Percentiles rank a stretch among this genome's conserved stretches.
Conservation (phyloP, 2,329 filamentous ascomycete species). For the Cladosporium austrohemisphaericum region DNA sequence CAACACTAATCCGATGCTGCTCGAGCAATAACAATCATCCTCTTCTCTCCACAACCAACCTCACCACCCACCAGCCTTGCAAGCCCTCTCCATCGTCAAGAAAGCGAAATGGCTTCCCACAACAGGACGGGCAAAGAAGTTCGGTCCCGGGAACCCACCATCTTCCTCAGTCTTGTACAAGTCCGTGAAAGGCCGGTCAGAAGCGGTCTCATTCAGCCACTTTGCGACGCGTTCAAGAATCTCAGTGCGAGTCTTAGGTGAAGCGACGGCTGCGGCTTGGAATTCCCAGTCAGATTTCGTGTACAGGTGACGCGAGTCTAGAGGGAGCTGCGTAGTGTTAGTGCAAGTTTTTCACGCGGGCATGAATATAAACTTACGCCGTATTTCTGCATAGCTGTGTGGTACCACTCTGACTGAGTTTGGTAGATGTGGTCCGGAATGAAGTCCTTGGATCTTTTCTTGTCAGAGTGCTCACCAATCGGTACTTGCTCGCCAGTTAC, state of each 20-base stretch:
- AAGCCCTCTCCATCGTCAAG: conserved; percentile 74
- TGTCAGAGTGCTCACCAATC: conserved; percentile 1
- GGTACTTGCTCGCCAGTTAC: conserved; percentile 5
- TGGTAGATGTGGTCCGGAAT: conserved; percentile 73
- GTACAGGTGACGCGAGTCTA: conserved; percentile 79
- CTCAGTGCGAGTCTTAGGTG: conserved; percentile 62
- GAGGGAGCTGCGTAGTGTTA: conserved; percentile 51
- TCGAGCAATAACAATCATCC: too few species aligned
- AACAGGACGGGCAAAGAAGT: conserved; percentile 78
- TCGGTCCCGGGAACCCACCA: conserved; percentile 69
- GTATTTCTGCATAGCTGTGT: conserved; percentile 72
- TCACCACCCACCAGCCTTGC: conserved; percentile 34
- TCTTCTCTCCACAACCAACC: not conserved
- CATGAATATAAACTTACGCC: conserved; percentile 40
- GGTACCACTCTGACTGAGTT: conserved; percentile 77
- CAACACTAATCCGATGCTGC: too few species aligned
- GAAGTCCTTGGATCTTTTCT: conserved; percentile 41
- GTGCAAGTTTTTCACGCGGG: not conserved
- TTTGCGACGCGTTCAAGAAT: conserved; percentile 70
- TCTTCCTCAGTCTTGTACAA: conserved; percentile 75
- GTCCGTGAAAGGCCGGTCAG: conserved; percentile 73
- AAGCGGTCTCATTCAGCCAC: conserved; percentile 81
- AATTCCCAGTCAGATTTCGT: conserved; percentile 92
- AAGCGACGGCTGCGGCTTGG: conserved; percentile 76
- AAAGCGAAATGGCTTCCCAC: conserved; percentile 84